Base-by-base conservation (phyloP, 768 basidiomycete species). In the Tulasnella calospora region DNA sequence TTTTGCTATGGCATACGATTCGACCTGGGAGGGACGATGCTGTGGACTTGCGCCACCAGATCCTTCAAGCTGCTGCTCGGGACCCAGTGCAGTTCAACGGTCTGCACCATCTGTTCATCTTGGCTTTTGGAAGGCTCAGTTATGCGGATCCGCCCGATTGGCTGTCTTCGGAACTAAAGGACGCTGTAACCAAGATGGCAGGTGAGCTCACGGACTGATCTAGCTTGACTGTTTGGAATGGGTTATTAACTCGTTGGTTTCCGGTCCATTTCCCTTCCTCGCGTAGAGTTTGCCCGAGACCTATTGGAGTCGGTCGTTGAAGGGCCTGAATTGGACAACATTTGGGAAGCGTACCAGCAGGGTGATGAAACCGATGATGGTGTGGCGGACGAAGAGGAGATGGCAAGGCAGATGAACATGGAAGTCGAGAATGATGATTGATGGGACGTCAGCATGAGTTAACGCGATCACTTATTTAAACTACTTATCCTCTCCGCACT, bases 111-210 rank as follows among this genome's bases (percentile, higher is more conserved):
- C 87, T 90, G 82, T 94, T 94, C 82, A 89, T 90, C 38, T 90
- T 94, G n/a, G 89, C 90, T 0, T 88, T 95, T 76, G 92, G 94
- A 51, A 87, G 93, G 79, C 84, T 95, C 71, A 90, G 91, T 77
- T 94, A 89, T 79, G 90, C 91, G 8, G 90, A 90, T 70, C 85
- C 88, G 15, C 91, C 91, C 21, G 86, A 88, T 67, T 92, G 91
- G 90, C 83, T 92, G 41, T 84, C 86, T 33, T 77, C 79, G 21
- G 82, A 85, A 71, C 82, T 84, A 21, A 86, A 84, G 77, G 82
- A 83, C 30, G 87, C 87, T 69, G 81, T 90, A 57, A 86, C 86
- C 80, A 82, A 84, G 36, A 84, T 89, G 44, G 84, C 86, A 80
- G 90, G 92, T 90, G 82, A 72, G 87, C 82, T 27, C 23, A 19